A percentile compares a stretch with the other conserved stretches of the same genome.
Evolutionary conservation across 306 rosid genomes (phyloP).

Genomic region (Fragaria iinumae): DNA sequence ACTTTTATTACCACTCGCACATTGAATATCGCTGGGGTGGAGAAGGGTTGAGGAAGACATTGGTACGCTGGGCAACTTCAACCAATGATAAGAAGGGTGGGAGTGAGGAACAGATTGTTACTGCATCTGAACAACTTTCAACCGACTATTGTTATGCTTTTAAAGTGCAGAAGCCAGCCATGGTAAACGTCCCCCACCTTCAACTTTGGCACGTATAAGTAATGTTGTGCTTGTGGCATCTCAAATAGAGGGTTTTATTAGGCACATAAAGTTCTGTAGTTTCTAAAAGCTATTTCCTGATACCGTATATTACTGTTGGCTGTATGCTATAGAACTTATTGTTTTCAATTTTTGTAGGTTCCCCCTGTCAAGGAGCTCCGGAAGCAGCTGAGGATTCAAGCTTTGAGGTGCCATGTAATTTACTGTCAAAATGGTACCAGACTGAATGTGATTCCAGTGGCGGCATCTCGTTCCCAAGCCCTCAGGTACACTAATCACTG

Average conservation of each 20-base stretch:
- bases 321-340: not conserved
- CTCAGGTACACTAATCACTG: conserved; percentile 69
- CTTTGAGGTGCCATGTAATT: conserved; percentile 91
- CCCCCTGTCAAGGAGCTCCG: conserved; percentile 88
- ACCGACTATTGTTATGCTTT: conserved; percentile 94
- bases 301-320: not conserved
- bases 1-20: conserved; percentile 97
- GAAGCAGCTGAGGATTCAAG: conserved; percentile 83
- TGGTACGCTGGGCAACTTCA: conserved; percentile 84
- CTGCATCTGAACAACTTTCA: conserved; percentile 78
- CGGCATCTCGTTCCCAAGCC: conserved; percentile 98
- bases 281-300: conserved; percentile 12
- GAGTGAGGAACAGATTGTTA: conserved; percentile 49
- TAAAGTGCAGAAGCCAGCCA: conserved; percentile 61
- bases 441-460: conserved; percentile 83
- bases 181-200: conserved; percentile 45
- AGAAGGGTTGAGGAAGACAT: conserved; percentile 93
- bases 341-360: conserved; percentile 42
- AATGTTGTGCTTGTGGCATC: not conserved
- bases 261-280: not conserved
- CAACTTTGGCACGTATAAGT: conserved; percentile 14
- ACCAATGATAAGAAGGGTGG: conserved; percentile 54
- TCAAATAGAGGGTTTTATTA: conserved; percentile 13
- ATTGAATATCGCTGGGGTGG: conserved; percentile 98
- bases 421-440: conserved; percentile 89